Evolutionary conservation across 192 early-diverging fungal species (phyloP), one percentile per base, ranked within the genome.

Genomic region (Radiomyces spectabilis): DNA sequence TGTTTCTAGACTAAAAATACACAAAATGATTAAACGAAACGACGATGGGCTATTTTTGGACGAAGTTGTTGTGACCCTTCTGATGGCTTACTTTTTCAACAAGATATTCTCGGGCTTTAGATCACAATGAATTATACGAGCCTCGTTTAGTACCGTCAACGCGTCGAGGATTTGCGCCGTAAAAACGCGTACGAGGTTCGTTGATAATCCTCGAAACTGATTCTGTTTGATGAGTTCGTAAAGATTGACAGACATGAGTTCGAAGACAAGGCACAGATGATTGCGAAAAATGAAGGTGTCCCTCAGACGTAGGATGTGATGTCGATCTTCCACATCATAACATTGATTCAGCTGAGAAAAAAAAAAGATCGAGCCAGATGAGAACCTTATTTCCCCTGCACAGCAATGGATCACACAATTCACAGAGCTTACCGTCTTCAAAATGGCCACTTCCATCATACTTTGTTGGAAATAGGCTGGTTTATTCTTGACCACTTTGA

Each of bases 401-500:
- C 10, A 41, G 31, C 12, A 18, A 37, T 41, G 16, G 42, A 21
- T 34, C n/a, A 24, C 6, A 26, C 15, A 16, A 22, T 22, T 39
- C 10, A 21, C 12, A 29, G 24, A 19, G 4, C 65, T 43, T 69
- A 89, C 86, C 71, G 91, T 63, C 39, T 93, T 84, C 26, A 99
- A 76, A 58, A 99, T 95, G 10, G 88, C 83, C 6, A 97, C 90
- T 76, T 99, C 97, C 77, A 97, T 87, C 78, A 96, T 81, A 57
- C 89, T 92, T 71, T 99, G 97, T 67, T 94, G 92, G 72, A 93
- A 95, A 70, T 97, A 99, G 4, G 97, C 94, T 0, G 83, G 80
- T 68, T 94, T 95, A 73, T 99, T 99, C 63, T 99, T 99, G 52
- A 99, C 94, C 24, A 99, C 92, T 72, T 99, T 99, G 41, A 97